These are phyloP conservation scores for Aspergillus quadrilineatus DNA, from an alignment of 2,329 filamentous ascomycete species.

Conservation along the genomic window DNA sequence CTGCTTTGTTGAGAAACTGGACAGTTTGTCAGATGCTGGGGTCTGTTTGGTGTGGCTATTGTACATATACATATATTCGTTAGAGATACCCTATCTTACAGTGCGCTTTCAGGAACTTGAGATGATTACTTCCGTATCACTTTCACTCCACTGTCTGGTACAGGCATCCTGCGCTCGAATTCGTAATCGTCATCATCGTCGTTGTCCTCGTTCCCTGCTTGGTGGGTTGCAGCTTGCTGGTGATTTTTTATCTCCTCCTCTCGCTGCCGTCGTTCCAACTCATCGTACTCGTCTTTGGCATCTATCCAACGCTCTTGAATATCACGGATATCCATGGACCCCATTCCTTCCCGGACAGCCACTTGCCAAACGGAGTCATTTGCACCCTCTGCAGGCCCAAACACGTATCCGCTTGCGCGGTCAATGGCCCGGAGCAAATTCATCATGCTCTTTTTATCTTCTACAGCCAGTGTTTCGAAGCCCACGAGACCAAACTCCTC, in stretches of 20 bases:
- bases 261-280: constrained; percentile 69
- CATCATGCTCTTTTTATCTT: constrained; percentile 98
- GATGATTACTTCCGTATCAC: constrained; percentile 49
- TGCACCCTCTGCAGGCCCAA: constrained; percentile 83
- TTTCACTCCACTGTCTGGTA: constrained; percentile 57
- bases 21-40: not conserved
- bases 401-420: constrained; percentile 87
- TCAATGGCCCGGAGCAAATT: constrained; percentile 85
- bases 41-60: constrained; percentile 14
- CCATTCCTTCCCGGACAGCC: constrained; percentile 72
- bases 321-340: constrained; percentile 77
- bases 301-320: constrained; percentile 97
- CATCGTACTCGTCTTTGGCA: constrained; percentile 82
- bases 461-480: constrained; percentile 91
- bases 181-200: constrained; percentile 37
- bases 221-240: constrained; percentile 34
- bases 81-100: constrained; percentile 32
- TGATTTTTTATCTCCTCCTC: constrained; percentile 68
- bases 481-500: constrained; percentile 86
- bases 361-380: constrained; percentile 98
- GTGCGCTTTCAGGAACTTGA: constrained; percentile 17
- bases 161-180: constrained; percentile 30
- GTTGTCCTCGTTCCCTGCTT: constrained; percentile 17
- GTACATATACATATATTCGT: constrained; percentile 18
- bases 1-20: not conserved